Evolutionary conservation across 1,284 basidiomycete genomes (phyloP).

Genomic region (Mycena sp.): DNA sequence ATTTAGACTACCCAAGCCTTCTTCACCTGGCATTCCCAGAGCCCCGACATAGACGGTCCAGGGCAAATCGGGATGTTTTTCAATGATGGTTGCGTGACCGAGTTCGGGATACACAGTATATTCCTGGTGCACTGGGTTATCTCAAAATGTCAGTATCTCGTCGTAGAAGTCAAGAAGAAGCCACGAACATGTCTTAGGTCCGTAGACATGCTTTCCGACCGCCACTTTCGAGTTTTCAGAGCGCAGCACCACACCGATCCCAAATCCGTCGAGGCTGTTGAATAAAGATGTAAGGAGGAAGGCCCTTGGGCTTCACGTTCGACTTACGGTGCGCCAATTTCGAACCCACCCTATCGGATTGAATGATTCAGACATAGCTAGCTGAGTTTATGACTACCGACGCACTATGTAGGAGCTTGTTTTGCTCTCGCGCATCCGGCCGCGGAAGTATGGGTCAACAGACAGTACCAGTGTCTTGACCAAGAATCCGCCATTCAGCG

Average conservation of each 20-base stretch:
- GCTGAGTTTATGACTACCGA: too few relatives aligned
- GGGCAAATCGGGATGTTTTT: slow-evolving; percentile 54
- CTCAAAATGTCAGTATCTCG: background rate
- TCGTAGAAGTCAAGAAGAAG: too few relatives aligned
- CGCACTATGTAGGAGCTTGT: too few relatives aligned
- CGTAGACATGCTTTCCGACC: slow-evolving; percentile 25
- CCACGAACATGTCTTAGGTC: slow-evolving; percentile 5
- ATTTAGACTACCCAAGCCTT: background rate
- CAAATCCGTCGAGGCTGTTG: slow-evolving; percentile 41
- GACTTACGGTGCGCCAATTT: slow-evolving; percentile 45
- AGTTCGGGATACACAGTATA: slow-evolving; percentile 38
- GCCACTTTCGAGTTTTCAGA: slow-evolving; percentile 43
- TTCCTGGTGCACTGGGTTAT: slow-evolving; percentile 39
- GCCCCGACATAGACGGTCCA: slow-evolving; percentile 59
- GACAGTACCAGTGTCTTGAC: slow-evolving; percentile 56
- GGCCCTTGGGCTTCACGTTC: background rate
- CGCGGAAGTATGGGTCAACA: slow-evolving; percentile 56
- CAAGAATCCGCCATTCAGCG: slow-evolving; percentile 59
- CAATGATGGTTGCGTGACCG: slow-evolving; percentile 36
- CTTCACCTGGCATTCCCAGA: slow-evolving; percentile 54
- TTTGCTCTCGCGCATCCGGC: background rate
- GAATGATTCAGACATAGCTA: too few relatives aligned
- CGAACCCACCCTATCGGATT: slow-evolving; percentile 29
- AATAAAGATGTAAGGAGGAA: background rate
- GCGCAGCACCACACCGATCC: slow-evolving; percentile 50